Base-by-base conservation (phyloP, 176 grass and related monocot genomes). In the Cymbopogon citratus region DNA sequence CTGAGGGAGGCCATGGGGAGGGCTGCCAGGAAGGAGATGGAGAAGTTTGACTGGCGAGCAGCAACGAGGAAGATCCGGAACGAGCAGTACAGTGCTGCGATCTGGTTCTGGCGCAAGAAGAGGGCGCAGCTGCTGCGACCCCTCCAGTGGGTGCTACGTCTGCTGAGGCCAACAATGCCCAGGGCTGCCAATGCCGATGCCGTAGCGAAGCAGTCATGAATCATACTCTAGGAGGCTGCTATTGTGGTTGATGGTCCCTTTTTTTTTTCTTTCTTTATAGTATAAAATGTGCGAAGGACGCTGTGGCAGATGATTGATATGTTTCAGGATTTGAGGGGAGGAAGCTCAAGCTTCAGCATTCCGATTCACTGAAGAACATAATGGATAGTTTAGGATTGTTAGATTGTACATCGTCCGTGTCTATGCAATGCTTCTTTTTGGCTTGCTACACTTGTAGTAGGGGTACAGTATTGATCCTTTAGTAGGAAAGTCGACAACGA, bases 51-150 rank as follows among this genome's bases (percentile, higher is more conserved):
- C 21, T 94, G 92, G 92, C 78, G 78, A 77, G 89, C 73, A 0
- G 89, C 92, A 0, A 89, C 92, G 0, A 81, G 73, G 54, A 87
- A 89, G n/a, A 91, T 94, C 35, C 89, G 89, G 65, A 87, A 92
- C 7, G 84, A 92, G 66, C 87, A 92, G 76, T 92, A 92, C 90
- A 92, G 65, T 7, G 86, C 89, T 4, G 92, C 89, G 0, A 89
- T 94, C 24, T 91, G 89, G 80, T 91, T 85, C 77, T 91, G 92
- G 89, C 83, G 86, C 44, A 91, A 83, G 84, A 86, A 89, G 80
- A 94, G 82, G 66, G 84, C 76, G 8, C 87, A 92, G 29, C 74
- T 88, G 21, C 66, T 90, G 77, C 76, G 83, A 40, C 91, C 85
- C 1, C 13, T 90, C 35, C 85, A 86, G 16, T 91, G 86, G 91